Evolutionary conservation across 768 basidiomycete genomes (phyloP), one percentile per base, ranked within the genome.

Genomic region (Leccinum boreale): DNA sequence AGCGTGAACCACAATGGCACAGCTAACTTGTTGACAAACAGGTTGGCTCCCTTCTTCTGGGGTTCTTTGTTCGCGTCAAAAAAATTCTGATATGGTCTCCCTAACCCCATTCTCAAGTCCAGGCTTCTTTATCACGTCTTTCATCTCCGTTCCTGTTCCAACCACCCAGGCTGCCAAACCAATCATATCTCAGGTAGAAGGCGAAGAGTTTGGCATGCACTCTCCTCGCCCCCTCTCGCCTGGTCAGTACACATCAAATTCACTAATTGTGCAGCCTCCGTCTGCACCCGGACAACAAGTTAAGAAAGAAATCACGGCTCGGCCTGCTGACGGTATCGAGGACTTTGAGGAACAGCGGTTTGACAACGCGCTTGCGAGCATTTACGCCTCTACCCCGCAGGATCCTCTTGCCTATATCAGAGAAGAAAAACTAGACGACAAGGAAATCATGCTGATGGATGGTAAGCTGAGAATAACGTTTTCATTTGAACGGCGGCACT

Each of bases 371-470:
- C 45, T 81, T 3, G 64, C 63, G 47, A 66, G 53, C 19, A 65
- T 81, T 17, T 81, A 74, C 29, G 45, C 45, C 17, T 70, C 64
- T 28, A 56, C 61, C 4, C 58, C 65, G 12, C 61, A 64, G 36
- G 69, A 70, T 50, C 66, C 69, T 21, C 47, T 70, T 36, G 55
- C 49, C 15, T 64, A 78, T 46, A 81, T 90, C 26, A 67, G 85
- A 61, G 74, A 80, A 49, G 87, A 87, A 61, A 77, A 69, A 55
- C 60, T 89, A 11, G 81, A 85, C 57, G 82, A 83, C 24, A 78
- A 75, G 51, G 75, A 77, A 8, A 67, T 73, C 50, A 60, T 78
- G 57, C 65, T 86, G 23, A 85, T 87, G 83, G 83, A 86, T 51
- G 82, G 87, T 85, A 57, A 65, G 70, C 59, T 6, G 60, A 56